Evolutionary conservation across 306 rosid genomes (phyloP), one percentile per base, ranked within the genome.

Genomic region (Prunus armeniaca): DNA sequence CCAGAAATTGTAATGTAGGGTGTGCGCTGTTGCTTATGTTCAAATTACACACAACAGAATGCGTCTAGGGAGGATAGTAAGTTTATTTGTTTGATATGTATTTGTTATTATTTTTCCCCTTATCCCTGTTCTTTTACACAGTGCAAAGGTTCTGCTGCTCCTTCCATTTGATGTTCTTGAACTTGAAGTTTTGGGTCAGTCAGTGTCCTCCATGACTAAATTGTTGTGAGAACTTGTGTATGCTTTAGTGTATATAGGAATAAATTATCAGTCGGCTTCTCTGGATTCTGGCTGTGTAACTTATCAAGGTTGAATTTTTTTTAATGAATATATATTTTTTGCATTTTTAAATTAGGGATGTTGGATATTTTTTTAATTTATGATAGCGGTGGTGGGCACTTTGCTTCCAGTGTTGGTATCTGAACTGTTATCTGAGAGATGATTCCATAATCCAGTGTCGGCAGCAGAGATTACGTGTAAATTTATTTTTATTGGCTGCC

Each of bases 1-100:
- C 98, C 98, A 19, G 98, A 95, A 84, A 95, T 95, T 68, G 96
- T 95, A 60, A 95, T 95, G 98, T 94, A 85, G 92, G 45, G 77
- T 34, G 61, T 11, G 5, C 67, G 81, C 32, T 43, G 43, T 70
- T 71, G 47, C 34, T 68, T 54, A 18, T 74, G 76, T 56, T 69
- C 20, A 49, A 70, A 46, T 61, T 70, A 49, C 75, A 49, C 75
- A 49, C 69, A 43, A 46, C 65, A 58, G 65, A 24, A 58, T 11
- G 28, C 64, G 72, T 75, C 60, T 20, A 50, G 74, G 27, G 63
- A 71, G 34, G 55, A 19, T 32, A 43, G 47, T 68, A 67, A 71
- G 73, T 58, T 83, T 65, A 55, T 14, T 61, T 22, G 38, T 78
- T 58, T 22, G 68, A 57, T 55, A 74, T 63, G 70, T 74, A 56